Conservation (phyloP, 441 rosid species). For the Sinapis alba region DNA sequence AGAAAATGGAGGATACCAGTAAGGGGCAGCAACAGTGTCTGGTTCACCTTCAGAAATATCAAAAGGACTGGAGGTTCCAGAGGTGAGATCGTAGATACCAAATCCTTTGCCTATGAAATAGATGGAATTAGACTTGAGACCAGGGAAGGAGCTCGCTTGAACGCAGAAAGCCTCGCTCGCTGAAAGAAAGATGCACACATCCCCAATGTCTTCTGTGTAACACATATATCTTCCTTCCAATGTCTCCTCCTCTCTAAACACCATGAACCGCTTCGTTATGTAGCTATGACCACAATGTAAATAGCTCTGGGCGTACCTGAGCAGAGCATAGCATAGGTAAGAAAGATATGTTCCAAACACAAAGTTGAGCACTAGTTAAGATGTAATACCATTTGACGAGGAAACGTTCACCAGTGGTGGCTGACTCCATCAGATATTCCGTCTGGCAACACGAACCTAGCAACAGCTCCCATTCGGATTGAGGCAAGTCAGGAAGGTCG, state of each 20-base stretch:
- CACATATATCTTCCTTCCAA: conserved; percentile 9
- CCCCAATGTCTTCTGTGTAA: neutral
- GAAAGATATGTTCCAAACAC: neutral
- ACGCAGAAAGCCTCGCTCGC: neutral
- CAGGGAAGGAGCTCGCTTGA: neutral
- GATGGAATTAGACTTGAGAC: conserved; percentile 19
- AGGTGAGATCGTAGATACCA: conserved; percentile 4
- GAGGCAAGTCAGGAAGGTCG: neutral
- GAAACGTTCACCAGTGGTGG: neutral
- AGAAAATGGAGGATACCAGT: conserved; percentile 7
- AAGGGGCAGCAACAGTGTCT: neutral
- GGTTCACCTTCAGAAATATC: neutral
- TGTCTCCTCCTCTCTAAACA: conserved; percentile 20
- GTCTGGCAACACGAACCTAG: conserved; percentile 4
- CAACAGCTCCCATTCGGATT: conserved; percentile 7
- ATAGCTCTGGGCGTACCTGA: neutral
- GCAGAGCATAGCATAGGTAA: no score
- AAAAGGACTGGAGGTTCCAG: neutral
- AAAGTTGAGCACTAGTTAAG: neutral
- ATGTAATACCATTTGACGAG: conserved; percentile 9
- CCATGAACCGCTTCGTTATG: conserved; percentile 4
- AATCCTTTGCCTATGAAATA: neutral
- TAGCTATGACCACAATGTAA: neutral
- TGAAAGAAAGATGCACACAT: neutral
- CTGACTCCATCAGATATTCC: conserved; percentile 14